Conservation (phyloP, 352 stramenopile species). For the Pseudoperonospora humuli region DNA sequence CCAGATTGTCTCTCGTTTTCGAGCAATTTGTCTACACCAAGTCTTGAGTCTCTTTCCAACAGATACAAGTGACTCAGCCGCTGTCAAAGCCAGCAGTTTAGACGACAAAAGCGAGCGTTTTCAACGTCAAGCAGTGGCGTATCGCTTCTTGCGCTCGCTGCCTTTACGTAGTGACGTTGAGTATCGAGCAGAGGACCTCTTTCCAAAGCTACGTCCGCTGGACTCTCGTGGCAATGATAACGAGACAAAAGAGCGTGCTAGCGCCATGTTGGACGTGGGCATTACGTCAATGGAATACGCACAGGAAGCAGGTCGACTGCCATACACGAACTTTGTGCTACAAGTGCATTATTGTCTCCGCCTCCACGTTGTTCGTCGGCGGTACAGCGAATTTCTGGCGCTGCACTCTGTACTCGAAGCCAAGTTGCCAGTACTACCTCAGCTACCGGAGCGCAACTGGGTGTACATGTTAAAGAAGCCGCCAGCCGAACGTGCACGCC, state of each 20-base stretch:
- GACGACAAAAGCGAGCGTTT: conserved; percentile 27
- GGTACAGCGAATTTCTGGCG: conserved; percentile 55
- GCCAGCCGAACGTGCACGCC: conserved; percentile 21
- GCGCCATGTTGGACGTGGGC: conserved; percentile 51
- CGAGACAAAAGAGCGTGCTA: conserved; percentile 31
- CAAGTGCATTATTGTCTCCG: conserved; percentile 65
- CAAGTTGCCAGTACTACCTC: conserved; percentile 45
- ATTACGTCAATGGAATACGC: conserved; percentile 58
- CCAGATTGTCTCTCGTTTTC: conserved; percentile 43
- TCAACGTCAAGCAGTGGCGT: conserved; percentile 53
- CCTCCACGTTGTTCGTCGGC: conserved; percentile 52
- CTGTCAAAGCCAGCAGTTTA: conserved; percentile 1
- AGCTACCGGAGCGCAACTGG: conserved; percentile 41
- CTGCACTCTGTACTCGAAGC: conserved; percentile 35
- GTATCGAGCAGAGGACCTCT: conserved; percentile 33
- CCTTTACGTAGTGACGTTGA: conserved; percentile 24
- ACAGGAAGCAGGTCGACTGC: conserved; percentile 38
- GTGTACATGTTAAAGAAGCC: conserved; percentile 34
- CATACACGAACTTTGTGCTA: conserved; percentile 73
- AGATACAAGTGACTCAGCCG: conserved; percentile 4
- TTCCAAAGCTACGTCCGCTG: conserved; percentile 40
- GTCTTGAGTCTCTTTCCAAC: conserved; percentile 15
- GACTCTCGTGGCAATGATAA: conserved; percentile 12
- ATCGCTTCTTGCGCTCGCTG: conserved; percentile 53
- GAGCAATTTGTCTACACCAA: conserved; percentile 35